Percentiles rank a stretch among this genome's conserved stretches.
These are phyloP conservation scores for Fusarium irregulare DNA, from an alignment of 2,329 filamentous ascomycete genomes.

Conservation along the genomic window DNA sequence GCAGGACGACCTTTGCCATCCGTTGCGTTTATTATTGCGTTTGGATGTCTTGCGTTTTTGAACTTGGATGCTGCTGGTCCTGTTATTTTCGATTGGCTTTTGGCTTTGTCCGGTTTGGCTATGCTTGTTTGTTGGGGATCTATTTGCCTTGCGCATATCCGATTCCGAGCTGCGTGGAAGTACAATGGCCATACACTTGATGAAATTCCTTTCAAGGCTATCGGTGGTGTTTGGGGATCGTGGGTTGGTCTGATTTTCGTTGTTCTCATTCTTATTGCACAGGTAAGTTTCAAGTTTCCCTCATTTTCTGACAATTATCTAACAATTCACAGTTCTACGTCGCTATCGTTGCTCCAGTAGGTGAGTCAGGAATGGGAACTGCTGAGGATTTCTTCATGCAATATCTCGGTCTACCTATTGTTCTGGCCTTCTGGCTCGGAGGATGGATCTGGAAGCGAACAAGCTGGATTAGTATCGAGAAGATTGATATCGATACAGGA, in stretches of 20 bases:
- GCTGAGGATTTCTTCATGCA: constrained; percentile 65
- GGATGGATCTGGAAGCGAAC: constrained; percentile 74
- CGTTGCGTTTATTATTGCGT: constrained; percentile 58
- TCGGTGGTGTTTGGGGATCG: constrained; percentile 71
- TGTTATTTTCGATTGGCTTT: constrained; percentile 71
- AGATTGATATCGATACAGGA: constrained; percentile 76
- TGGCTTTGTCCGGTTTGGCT: constrained; percentile 70
- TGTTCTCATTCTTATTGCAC: constrained; percentile 63
- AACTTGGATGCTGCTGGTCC: constrained; percentile 58
- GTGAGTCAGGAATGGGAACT: constrained; percentile 49
- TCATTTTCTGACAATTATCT: neutral
- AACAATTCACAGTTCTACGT: constrained; percentile 47
- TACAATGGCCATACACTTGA: constrained; percentile 68
- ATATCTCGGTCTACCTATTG: constrained; percentile 65
- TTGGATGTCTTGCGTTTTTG: constrained; percentile 62
- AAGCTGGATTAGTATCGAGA: constrained; percentile 65
- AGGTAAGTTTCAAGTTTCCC: constrained; percentile 47
- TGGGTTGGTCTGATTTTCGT: constrained; percentile 71
- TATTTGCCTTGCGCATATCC: constrained; percentile 71
- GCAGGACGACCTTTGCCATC: constrained; percentile 62
- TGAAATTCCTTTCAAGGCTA: constrained; percentile 72
- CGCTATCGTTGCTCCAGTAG: constrained; percentile 57
- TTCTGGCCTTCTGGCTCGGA: constrained; percentile 64
- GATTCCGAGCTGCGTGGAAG: constrained; percentile 71
- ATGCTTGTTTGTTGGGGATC: constrained; percentile 74